A percentile compares a stretch with the other conserved stretches of the same genome.
Evolutionary conservation across 116 monocot genomes (phyloP).

Genomic region (Phalaenopsis hybrid): DNA sequence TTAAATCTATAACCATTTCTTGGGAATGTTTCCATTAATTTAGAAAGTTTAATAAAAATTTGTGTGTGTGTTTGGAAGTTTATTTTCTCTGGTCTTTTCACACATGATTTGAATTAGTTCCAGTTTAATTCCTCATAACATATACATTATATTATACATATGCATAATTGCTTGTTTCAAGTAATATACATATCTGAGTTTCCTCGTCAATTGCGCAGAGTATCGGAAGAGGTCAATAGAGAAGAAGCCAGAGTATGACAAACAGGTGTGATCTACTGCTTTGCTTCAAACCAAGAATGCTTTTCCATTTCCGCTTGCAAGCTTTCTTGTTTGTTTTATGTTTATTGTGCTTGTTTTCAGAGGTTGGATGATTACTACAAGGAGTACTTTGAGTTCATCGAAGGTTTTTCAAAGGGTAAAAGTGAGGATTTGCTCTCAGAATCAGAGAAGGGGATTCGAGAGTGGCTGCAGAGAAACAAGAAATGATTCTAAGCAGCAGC

Average conservation of each 20-base stretch:
- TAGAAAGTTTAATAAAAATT: no score
- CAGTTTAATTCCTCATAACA: neutral
- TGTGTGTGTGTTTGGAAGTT: no score
- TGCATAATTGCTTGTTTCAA: neutral
- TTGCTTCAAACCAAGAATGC: neutral
- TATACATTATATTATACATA: neutral
- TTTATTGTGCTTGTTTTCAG: conserved; percentile 1
- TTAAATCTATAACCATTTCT: no score
- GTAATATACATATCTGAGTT: neutral
- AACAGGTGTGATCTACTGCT: conserved; percentile 18
- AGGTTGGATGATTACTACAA: conserved; percentile 38
- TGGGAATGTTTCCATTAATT: no score
- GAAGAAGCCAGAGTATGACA: conserved; percentile 38
- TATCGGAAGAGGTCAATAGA: conserved; percentile 38
- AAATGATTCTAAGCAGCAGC: conserved; percentile 5
- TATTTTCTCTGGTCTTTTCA: no score
- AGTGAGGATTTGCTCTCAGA: conserved; percentile 31
- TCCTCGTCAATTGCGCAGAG: conserved; percentile 10
- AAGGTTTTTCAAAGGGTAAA: conserved; percentile 30
- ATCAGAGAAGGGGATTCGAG: conserved; percentile 32
- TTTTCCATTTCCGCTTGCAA: neutral
- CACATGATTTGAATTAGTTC: neutral
- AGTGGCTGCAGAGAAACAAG: conserved; percentile 35
- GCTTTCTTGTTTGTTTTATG: neutral
- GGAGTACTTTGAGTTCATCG: conserved; percentile 40